Evolutionary conservation across 2,329 filamentous ascomycete genomes (phyloP).

Genomic region (Cladophialophora immunda): DNA sequence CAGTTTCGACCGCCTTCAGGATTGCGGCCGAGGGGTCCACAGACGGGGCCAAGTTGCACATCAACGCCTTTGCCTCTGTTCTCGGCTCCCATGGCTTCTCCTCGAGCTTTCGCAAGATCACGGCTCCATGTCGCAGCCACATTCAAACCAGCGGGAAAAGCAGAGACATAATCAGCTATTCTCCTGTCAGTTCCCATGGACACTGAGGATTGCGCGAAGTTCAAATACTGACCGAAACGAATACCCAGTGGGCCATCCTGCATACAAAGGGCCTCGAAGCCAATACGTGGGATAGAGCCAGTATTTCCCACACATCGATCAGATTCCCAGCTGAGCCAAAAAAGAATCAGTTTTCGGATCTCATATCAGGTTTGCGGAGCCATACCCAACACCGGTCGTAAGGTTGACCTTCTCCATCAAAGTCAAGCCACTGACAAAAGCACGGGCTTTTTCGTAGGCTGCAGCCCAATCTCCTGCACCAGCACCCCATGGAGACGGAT

Average conservation of each 20-base stretch:
- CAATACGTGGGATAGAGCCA: conserved; percentile 62
- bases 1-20: conserved; percentile 76
- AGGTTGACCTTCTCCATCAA: conserved; percentile 92
- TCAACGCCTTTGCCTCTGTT: conserved; percentile 78
- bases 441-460: conserved; percentile 77
- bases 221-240: conserved; percentile 63
- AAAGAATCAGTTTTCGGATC: conserved; percentile 30
- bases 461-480: conserved; percentile 76
- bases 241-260: conserved; percentile 87
- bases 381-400: conserved; percentile 86
- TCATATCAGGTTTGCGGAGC: conserved; percentile 30
- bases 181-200: conserved; percentile 24
- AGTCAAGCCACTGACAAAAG: conserved; percentile 83
- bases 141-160: conserved; percentile 80
- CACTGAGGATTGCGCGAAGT: background rate
- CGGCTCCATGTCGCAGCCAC: conserved; percentile 86
- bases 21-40: conserved; percentile 74
- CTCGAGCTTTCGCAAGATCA: conserved; percentile 72
- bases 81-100: conserved; percentile 77
- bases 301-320: conserved; percentile 81
- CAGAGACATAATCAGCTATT: conserved; percentile 79
- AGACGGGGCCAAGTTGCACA: conserved; percentile 78
- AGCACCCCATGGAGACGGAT: conserved; percentile 88
- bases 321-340: conserved; percentile 64
- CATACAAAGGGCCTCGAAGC: conserved; percentile 78